phyloP scores from a whole-genome alignment of 106 monocot genomes.

The Hemerocallis citrina region DNA sequence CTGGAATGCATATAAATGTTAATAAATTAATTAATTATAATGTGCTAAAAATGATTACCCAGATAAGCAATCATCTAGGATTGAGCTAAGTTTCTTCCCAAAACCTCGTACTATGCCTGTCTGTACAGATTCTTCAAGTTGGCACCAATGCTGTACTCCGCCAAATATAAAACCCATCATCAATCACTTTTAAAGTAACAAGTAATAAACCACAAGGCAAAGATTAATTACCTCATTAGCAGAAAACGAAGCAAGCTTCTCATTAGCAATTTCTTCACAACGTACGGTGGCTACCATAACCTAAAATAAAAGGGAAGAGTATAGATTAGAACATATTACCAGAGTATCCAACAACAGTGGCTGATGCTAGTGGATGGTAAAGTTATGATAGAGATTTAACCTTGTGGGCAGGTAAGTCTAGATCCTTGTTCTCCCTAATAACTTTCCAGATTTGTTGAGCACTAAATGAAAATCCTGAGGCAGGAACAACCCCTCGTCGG shows the following conservation, averaged over 20 bases:
- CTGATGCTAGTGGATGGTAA: neutral
- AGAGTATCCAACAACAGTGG: neutral
- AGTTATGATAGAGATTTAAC: slow-evolving; percentile 24
- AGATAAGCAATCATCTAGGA: slow-evolving; percentile 59
- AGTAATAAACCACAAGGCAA: neutral
- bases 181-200: slow-evolving; percentile 1
- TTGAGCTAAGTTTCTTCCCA: slow-evolving; percentile 73
- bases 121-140: slow-evolving; percentile 76
- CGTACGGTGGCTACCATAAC: slow-evolving; percentile 99
- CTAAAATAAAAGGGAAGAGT: slow-evolving; percentile 24
- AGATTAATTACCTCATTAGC: slow-evolving; percentile 57
- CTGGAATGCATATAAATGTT: neutral
- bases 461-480: slow-evolving; percentile 92
- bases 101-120: slow-evolving; percentile 58
- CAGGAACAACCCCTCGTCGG: slow-evolving; percentile 86
- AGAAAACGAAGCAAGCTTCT: slow-evolving; percentile 53
- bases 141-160: slow-evolving; percentile 54
- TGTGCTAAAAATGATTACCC: slow-evolving; percentile 35
- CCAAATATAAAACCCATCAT: neutral
- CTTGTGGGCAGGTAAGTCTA: slow-evolving; percentile 96
- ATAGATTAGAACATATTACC: neutral
- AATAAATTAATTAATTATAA: too few relatives aligned
- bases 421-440: slow-evolving; percentile 96
- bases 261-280: slow-evolving; percentile 98
- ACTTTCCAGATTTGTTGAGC: slow-evolving; percentile 89